These are phyloP conservation scores for Trichoderma sp. DNA, from an alignment of 2,329 filamentous ascomycete genomes.

Conservation along the genomic window DNA sequence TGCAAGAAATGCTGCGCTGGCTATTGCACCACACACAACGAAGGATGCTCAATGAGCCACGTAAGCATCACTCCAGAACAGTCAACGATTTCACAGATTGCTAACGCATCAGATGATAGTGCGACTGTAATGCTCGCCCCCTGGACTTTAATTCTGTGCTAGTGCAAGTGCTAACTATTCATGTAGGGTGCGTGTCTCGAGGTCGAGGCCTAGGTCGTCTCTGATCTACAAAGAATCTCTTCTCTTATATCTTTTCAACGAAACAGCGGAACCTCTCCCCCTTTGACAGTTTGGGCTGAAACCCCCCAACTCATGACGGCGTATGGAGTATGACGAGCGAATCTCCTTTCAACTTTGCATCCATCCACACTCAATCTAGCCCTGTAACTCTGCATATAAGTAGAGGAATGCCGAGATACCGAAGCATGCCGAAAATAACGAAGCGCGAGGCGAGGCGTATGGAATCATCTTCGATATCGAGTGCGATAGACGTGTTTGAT, in stretches of 20 bases:
- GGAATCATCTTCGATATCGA: not conserved
- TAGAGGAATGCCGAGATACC: slow-evolving; percentile 20
- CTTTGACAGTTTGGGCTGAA: not conserved
- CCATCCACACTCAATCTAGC: not conserved
- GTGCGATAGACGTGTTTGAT: slow-evolving; percentile 5
- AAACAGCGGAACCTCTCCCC: slow-evolving; percentile 7
- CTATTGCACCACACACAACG: slow-evolving; percentile 84
- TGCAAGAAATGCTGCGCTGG: slow-evolving; percentile 76
- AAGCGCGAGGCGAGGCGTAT: not conserved
- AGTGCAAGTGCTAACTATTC: not conserved
- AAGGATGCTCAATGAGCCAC: slow-evolving; percentile 71
- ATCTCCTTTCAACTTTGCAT: not conserved
- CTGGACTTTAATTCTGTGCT: not conserved
- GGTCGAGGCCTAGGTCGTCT: slow-evolving; percentile 35
- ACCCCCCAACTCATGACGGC: slow-evolving; percentile 20
- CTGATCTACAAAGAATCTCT: not conserved
- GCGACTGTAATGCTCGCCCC: slow-evolving; percentile 15
- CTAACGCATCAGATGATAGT: slow-evolving; percentile 17
- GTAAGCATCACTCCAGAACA: slow-evolving; percentile 45
- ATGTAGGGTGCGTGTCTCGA: slow-evolving; percentile 45
- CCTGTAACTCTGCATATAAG: not conserved
- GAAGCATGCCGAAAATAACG: slow-evolving; percentile 16
- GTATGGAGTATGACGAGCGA: slow-evolving; percentile 15
- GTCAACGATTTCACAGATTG: not conserved
- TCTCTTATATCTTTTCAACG: not conserved